phyloP scores from a whole-genome alignment of 495 filamentous ascomycete genomes.

The Copromyces sp. region DNA sequence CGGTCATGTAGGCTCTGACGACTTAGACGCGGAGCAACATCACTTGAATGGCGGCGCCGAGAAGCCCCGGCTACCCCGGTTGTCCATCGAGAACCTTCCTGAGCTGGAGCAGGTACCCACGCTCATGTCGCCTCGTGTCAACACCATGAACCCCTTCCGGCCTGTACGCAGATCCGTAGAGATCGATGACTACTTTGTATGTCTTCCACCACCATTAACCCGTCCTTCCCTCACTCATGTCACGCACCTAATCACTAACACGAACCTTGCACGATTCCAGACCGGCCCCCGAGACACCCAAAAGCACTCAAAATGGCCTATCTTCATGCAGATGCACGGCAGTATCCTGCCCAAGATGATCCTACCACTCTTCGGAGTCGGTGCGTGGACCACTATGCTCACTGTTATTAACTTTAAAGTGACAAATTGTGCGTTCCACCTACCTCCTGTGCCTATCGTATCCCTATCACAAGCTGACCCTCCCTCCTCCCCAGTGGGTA shows the following conservation, averaged over 20 bases:
- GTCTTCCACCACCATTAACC: constrained; percentile 6
- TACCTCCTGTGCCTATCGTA: not conserved
- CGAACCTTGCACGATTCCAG: constrained; percentile 15
- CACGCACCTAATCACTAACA: not conserved
- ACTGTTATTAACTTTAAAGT: constrained; percentile 40
- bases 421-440: constrained; percentile 37
- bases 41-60: not conserved
- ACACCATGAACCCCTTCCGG: constrained; percentile 36
- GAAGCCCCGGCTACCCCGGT: not conserved
- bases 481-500: constrained; percentile 32
- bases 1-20: not conserved
- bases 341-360: constrained; percentile 76
- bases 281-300: constrained; percentile 59
- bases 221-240: not conserved
- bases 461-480: not conserved
- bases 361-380: constrained; percentile 57
- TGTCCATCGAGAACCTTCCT: not conserved
- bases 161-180: constrained; percentile 35
- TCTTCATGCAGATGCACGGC: constrained; percentile 70
- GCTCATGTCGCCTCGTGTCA: constrained; percentile 22
- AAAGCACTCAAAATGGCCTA: constrained; percentile 72
- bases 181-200: constrained; percentile 47
- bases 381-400: constrained; percentile 57
- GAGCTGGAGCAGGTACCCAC: constrained; percentile 13
- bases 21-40: not conserved